Conservation (phyloP, 2,329 filamentous ascomycete genomes). For the Neopestalotiopsis clavispora region DNA sequence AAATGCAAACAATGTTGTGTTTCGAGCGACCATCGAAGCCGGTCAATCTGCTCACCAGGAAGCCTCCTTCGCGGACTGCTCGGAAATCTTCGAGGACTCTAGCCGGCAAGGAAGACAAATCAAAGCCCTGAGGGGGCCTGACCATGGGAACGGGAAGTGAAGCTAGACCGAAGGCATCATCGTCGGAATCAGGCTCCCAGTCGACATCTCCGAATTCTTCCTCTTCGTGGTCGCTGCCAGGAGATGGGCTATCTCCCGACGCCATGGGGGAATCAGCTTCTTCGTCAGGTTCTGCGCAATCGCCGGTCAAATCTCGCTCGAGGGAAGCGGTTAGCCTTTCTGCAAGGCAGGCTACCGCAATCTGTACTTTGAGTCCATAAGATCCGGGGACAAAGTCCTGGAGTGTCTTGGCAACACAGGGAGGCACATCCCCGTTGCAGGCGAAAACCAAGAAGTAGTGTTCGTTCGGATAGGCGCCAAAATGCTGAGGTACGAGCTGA, state of each 20-base stretch:
- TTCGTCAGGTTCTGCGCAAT: constrained; percentile 13
- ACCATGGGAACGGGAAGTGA: constrained; percentile 10
- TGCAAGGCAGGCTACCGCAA: constrained; percentile 34
- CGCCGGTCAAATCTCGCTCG: not conserved
- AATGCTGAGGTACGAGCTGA: constrained; percentile 42
- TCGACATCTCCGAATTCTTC: constrained; percentile 25
- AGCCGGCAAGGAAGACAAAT: not conserved
- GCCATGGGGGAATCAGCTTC: constrained; percentile 28
- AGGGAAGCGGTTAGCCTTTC: constrained; percentile 32
- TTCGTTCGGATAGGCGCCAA: constrained; percentile 30
- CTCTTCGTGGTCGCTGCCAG: constrained; percentile 21
- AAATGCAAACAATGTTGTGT: constrained; percentile 64
- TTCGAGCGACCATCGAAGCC: constrained; percentile 46
- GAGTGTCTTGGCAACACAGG: constrained; percentile 25
- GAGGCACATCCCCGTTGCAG: constrained; percentile 24
- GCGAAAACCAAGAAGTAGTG: constrained; percentile 32
- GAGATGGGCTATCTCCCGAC: constrained; percentile 22
- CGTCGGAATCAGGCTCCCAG: constrained; percentile 29
- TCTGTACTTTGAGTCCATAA: constrained; percentile 25
- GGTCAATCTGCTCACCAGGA: constrained; percentile 69
- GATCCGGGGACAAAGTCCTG: constrained; percentile 26
- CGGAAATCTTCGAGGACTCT: constrained; percentile 66
- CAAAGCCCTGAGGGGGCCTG: too few species aligned
- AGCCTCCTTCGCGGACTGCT: constrained; percentile 66
- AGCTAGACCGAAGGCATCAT: constrained; percentile 38